phyloP scores from a whole-genome alignment of 129 eudicot genomes.

The Tagetes erecta region DNA sequence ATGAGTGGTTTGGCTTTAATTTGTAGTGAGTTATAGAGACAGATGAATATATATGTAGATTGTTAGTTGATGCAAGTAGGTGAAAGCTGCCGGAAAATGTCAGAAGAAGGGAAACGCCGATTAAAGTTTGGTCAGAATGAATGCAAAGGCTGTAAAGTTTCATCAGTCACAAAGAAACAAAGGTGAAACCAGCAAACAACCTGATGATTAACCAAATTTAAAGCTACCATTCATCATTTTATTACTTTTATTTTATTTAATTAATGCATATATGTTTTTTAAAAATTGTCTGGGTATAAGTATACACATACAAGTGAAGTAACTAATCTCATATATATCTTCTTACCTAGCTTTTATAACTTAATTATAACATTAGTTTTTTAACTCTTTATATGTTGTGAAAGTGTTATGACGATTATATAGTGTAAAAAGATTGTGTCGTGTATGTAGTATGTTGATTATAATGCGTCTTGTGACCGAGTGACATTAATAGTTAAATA shows the following conservation, averaged over 20 bases:
- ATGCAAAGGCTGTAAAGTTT: slow-evolving; percentile 29
- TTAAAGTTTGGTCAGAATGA: slow-evolving; percentile 31
- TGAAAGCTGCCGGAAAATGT: slow-evolving; percentile 31
- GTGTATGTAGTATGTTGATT: too few species aligned
- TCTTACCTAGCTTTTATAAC: too few species aligned
- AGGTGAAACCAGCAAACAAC: background rate
- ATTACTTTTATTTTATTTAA: background rate
- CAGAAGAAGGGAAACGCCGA: slow-evolving; percentile 21
- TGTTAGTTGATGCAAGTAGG: background rate
- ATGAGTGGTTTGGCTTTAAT: slow-evolving; percentile 61
- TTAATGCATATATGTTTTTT: too few species aligned
- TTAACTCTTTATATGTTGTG: too few species aligned
- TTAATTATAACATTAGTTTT: too few species aligned
- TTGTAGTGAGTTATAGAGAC: slow-evolving; percentile 45
- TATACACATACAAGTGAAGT: too few species aligned
- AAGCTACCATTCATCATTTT: background rate
- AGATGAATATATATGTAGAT: background rate
- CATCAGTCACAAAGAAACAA: background rate
- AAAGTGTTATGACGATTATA: too few species aligned
- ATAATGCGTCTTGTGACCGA: too few species aligned
- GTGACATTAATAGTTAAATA: too few species aligned
- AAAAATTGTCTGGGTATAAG: too few species aligned
- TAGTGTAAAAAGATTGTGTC: too few species aligned
- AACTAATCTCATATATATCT: too few species aligned
- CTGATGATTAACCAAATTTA: background rate